Base-by-base conservation (phyloP, 441 rosid species). In the Eugenia klotzschiana region DNA sequence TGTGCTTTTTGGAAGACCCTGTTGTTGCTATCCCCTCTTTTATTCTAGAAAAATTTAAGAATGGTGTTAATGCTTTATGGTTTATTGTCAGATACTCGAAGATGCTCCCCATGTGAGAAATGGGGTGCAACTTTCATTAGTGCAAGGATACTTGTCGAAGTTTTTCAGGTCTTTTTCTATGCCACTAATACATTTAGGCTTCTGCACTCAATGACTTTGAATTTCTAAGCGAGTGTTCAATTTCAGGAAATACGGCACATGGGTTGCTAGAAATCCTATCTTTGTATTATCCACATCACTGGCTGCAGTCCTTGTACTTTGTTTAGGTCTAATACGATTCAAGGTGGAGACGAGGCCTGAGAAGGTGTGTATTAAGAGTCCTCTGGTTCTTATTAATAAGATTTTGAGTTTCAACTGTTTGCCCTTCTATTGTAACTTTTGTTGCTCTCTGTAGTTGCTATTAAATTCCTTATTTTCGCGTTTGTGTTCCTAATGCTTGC, bases 321-420 rank as follows among this genome's bases (percentile, higher is more conserved):
- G 98, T 88, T 83, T 97, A 79, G 99, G 98, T 86, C 89, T 97
- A 53, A 82, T 95, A 84, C 96, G 91, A 56, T 97, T 95, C 91
- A 92, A 94, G 93, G 99, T 97, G 86, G 99, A 97, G 91, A 97
- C 99, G 82, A 91, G 96, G 80, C 99, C 99, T 81, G 98, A 94
- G 89, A 97, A 97, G 96, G 99, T 97, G 92, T 49, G 51, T 15
- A 83, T 74, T 84, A n/a, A 27, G 54, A 73, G 15, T 43, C 40
- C 37, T 73, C 81, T 15, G 16, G 25, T 51, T 29, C 60, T 51
- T 74, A 27, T 50, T 56, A 43, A 79, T 49, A 81, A 29, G 60
- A 81, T 81, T 49, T 49, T 64, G 46, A 64, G n/a, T 9, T 33
- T 64, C 46, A 64, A 60, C 52, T 46, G 52, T 41, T 33, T 33